phyloP scores from a whole-genome alignment of 495 filamentous ascomycete genomes.

The Annulohypoxylon moriforme region DNA sequence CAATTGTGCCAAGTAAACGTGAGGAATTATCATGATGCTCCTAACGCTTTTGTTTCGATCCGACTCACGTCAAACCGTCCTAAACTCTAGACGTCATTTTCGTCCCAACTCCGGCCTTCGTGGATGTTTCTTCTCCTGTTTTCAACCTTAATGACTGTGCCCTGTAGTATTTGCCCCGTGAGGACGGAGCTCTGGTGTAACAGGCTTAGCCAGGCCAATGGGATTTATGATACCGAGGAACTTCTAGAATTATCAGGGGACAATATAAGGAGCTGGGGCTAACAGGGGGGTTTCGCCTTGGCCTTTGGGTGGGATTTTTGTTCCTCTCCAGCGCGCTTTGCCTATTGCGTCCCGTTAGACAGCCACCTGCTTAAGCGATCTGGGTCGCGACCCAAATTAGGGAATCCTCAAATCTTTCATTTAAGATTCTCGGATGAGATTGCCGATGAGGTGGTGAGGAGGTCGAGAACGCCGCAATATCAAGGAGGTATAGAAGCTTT shows the following conservation, averaged over 20 bases:
- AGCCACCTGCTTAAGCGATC: constrained; percentile 30
- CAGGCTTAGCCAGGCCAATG: constrained; percentile 11
- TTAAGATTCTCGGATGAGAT: constrained; percentile 31
- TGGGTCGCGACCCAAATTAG: constrained; percentile 11
- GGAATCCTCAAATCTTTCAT: constrained; percentile 13
- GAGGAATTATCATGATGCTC: constrained; percentile 5
- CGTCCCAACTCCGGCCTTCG: constrained; percentile 38
- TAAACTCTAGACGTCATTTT: constrained; percentile 32
- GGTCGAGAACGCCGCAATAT: constrained; percentile 11
- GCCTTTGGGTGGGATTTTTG: constrained; percentile 22
- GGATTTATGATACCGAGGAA: constrained; percentile 9
- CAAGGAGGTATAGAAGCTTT: constrained; percentile 7
- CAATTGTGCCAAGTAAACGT: constrained; percentile 24
- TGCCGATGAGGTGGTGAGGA: constrained; percentile 24
- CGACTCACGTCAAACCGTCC: neutral
- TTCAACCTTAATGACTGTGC: constrained; percentile 34
- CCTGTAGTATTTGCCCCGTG: constrained; percentile 3
- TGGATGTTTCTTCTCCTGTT: constrained; percentile 39
- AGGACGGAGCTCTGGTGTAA: constrained; percentile 24
- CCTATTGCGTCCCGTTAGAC: constrained; percentile 13
- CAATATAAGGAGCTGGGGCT: constrained; percentile 10
- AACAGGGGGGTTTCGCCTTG: constrained; percentile 17
- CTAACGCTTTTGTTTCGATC: constrained; percentile 25
- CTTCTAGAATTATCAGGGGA: constrained; percentile 39
- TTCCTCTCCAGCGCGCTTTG: constrained; percentile 5